Evolutionary conservation across 2,329 filamentous ascomycete genomes (phyloP), one percentile per base, ranked within the genome.

Genomic region (Sporothrix luriei): DNA sequence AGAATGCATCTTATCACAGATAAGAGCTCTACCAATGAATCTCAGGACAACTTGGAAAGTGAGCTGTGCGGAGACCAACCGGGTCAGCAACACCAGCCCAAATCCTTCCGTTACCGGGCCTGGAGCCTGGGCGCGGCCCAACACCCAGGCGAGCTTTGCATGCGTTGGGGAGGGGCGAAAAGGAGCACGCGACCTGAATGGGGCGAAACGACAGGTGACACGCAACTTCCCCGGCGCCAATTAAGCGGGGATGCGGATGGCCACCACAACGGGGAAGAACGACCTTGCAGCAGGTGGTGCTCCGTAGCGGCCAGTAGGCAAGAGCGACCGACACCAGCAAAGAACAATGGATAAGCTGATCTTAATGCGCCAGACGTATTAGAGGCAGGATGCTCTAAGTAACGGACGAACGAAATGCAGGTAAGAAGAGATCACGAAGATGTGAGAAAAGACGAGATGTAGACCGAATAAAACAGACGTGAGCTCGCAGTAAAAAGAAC

Each of bases 101-200:
- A 19, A 10, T 59, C n/a, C 55, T 59, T 59, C 55, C 10, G 4
- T 55, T 55, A 14, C 26, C 13, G 52, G 26, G 55, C 33, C 55
- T 21, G 33, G 33, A 59, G 33, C 33, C 55, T 43, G 55, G 55
- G 55, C 55, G 33, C 16, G 4, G 55, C 55, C 55, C n/a, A 59
- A 55, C 52, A 26, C 55, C 55, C 55, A 61, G 55, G 33, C 33
- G 19, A 11, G 24, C 43, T 19, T 61, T 40, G 14, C n/a, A 61
- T 43, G 46, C 64, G 54, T 14, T 10, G 33, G 33, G 64, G 49
- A 66, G 48, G 49, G 49, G 64, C 48, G 40, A 51, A 52, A 38
- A 16, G 38, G 66, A 21, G 66, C 66, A 68, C 66, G 66, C 66
- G 66, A 68, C 54, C 66, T 61, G 14, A 57, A 66, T 19, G 61